Conservation (phyloP, 2,329 filamentous ascomycete genomes). For the Aspergillus tamarii region DNA sequence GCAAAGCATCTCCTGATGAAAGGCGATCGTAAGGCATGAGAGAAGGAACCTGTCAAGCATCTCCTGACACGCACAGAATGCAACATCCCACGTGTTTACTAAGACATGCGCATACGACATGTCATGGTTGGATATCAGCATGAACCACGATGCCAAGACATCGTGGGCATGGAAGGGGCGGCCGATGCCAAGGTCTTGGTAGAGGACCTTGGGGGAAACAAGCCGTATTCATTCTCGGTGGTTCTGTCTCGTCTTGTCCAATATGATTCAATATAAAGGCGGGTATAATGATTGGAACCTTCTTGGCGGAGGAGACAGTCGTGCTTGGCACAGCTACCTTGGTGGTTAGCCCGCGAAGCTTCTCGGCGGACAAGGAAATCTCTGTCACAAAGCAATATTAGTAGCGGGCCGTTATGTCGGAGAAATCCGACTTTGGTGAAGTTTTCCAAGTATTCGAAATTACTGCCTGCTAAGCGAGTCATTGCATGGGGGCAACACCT, state of each 20-base stretch:
- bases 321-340: constrained; percentile 21
- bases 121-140: not conserved
- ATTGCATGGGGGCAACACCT: not conserved
- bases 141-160: constrained; percentile 3
- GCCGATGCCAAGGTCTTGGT: constrained; percentile 8
- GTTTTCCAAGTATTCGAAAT: not conserved
- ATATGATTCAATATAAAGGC: constrained; percentile 2
- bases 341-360: constrained; percentile 16
- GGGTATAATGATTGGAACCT: not conserved
- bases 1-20: not conserved
- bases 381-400: constrained; percentile 3
- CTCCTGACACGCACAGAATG: not conserved
- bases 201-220: constrained; percentile 26
- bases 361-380: constrained; percentile 8
- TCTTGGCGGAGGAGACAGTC: constrained; percentile 8
- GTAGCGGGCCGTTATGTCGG: constrained; percentile 1
- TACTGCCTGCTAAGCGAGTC: not conserved
- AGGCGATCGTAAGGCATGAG: too few relatives aligned
- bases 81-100: not conserved
- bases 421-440: constrained; percentile 8
- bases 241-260: not conserved
- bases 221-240: not conserved
- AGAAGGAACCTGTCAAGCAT: not conserved
- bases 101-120: not conserved
- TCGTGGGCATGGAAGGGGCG: not conserved